Evolutionary conservation across 495 filamentous ascomycete genomes (phyloP), one percentile per base, ranked within the genome.

Genomic region (Tuber microsphaerosporum): DNA sequence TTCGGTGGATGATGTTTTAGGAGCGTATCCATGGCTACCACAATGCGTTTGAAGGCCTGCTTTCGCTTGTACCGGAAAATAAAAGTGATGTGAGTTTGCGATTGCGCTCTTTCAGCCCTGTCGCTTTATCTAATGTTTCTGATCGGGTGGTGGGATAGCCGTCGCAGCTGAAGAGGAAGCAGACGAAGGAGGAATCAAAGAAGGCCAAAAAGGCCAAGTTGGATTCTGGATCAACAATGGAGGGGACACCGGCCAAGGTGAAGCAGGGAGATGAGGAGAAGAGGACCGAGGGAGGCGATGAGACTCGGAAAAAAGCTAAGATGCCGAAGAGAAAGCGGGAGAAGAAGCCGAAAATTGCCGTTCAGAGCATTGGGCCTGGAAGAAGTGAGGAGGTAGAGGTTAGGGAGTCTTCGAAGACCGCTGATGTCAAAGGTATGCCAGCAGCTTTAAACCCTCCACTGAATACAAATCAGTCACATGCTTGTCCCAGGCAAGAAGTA

Each of bases 1-100:
- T 26, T 34, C 9, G 43, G 37, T 45, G 42, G 46, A 26, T 34
- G 20, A 70, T n/a, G 17, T 69, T 44, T 56, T 78, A 95, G 95
- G 92, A 94, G 81, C 93, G 93, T 79, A 87, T 99, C 79, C 91
- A 89, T 83, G 91, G 89, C 84, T 92, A 97, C 83, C 90, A 93
- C 45, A 88, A 91, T 84, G 90, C 94, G 76, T 97, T 99, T 82
- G 91, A 97, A 83, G 93, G 94, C 74, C 85, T 99, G 26, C 87
- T 99, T 76, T 94, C 94, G 41, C 86, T 99, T 70, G 97, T 97
- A 81, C 95, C 95, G 42, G 94, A 93, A 34, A 94, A 94, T 84
- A 89, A 92, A 80, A 97, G 97, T 16, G 56, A 85, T 97, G 95
- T 82, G 92, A 20, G 69, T 48, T 51, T 17, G 10, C n/a, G 16